These are phyloP conservation scores for Mucor velutinosus DNA, from an alignment of 371 early-diverging fungal species.

Conservation along the genomic window DNA sequence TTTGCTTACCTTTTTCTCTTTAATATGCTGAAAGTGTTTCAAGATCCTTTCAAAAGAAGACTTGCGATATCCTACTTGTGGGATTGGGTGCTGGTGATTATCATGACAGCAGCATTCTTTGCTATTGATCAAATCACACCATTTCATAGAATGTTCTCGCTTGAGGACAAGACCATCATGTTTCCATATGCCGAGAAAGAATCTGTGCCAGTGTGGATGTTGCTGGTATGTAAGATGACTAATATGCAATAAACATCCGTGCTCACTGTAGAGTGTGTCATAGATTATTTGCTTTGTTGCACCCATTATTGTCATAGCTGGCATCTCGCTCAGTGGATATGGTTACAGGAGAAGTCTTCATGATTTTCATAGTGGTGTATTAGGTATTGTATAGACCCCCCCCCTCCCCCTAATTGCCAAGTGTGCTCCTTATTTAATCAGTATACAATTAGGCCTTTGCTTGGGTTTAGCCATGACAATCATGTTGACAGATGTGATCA, in stretches of 20 bases:
- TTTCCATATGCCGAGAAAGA: constrained; percentile 65
- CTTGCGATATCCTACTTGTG: constrained; percentile 60
- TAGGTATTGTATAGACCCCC: constrained; percentile 40
- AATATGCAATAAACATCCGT: constrained; percentile 24
- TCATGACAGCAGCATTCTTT: constrained; percentile 61
- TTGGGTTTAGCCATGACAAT: constrained; percentile 67
- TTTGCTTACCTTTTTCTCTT: constrained; percentile 5
- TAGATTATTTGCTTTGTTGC: constrained; percentile 49
- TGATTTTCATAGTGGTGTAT: constrained; percentile 69
- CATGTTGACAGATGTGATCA: constrained; percentile 67
- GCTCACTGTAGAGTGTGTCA: neutral
- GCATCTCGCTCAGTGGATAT: constrained; percentile 33
- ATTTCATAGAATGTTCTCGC: constrained; percentile 71
- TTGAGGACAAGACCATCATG: constrained; percentile 69
- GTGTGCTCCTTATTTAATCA: neutral
- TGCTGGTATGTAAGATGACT: constrained; percentile 37
- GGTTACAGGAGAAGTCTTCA: constrained; percentile 54
- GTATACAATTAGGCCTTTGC: constrained; percentile 43
- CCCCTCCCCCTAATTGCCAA: neutral
- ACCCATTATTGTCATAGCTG: constrained; percentile 58
- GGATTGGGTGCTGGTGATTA: constrained; percentile 68
- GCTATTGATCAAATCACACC: constrained; percentile 64
- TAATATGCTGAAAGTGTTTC: constrained; percentile 8
- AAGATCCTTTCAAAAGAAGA: constrained; percentile 30
- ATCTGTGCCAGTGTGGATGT: constrained; percentile 61